Conservation (phyloP, 306 rosid genomes). For the Echinosophora koreensis region DNA sequence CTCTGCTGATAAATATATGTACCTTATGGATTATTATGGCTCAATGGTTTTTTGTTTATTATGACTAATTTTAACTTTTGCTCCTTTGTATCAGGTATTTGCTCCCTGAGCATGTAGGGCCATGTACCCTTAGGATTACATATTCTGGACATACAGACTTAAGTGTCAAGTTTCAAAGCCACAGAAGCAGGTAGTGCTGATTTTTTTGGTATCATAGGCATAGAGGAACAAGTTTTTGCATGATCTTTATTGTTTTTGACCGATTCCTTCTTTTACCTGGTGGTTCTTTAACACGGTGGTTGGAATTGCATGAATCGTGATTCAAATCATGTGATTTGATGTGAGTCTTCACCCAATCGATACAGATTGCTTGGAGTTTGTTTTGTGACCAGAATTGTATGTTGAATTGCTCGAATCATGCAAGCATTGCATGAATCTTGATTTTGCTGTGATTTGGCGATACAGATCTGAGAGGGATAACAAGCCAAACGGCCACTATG, state of each 20-base stretch:
- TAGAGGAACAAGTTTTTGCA: slow-evolving; percentile 7
- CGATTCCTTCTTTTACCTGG: slow-evolving; percentile 18
- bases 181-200: slow-evolving; percentile 87
- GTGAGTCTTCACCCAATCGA: no score
- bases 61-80: slow-evolving; percentile 9
- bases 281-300: background rate
- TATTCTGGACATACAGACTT: slow-evolving; percentile 98
- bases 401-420: no score
- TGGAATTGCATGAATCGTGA: no score
- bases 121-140: slow-evolving; percentile 87
- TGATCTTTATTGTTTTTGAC: slow-evolving; percentile 4
- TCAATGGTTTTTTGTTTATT: background rate
- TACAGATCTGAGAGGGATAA: background rate
- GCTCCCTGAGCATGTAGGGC: slow-evolving; percentile 87
- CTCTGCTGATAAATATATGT: slow-evolving; percentile 11
- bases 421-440: no score
- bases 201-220: slow-evolving; percentile 23
- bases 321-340: no score
- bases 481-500: background rate
- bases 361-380: no score
- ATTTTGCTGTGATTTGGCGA: no score
- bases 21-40: background rate
- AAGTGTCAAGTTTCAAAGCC: slow-evolving; percentile 97
- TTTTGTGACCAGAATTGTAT: no score
- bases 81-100: slow-evolving; percentile 67